Percentiles rank a stretch among this genome's conserved stretches.
These are phyloP conservation scores for Solanum paucissectum DNA, from an alignment of 257 asterid species.

Conservation along the genomic window DNA sequence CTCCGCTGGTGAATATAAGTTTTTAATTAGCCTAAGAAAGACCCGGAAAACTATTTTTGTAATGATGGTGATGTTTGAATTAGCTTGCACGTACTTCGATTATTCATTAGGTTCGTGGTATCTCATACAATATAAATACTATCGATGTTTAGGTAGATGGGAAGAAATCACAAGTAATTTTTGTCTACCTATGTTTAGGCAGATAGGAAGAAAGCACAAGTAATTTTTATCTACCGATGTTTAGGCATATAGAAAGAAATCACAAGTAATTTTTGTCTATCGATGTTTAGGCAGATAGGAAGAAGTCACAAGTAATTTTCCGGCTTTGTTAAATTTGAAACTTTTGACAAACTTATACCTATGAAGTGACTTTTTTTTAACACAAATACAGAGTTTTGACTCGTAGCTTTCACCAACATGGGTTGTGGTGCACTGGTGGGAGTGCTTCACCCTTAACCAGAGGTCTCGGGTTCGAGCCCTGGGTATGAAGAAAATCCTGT, in stretches of 20 bases:
- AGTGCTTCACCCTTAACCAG: too few relatives aligned
- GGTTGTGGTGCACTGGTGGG: too few relatives aligned
- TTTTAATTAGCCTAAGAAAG: not conserved
- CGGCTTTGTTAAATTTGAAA: not conserved
- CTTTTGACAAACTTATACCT: not conserved
- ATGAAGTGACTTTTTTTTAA: not conserved
- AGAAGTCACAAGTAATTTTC: not conserved
- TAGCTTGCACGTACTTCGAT: not conserved
- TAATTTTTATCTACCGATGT: not conserved
- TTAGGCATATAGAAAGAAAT: too few relatives aligned
- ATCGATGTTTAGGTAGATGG: not conserved
- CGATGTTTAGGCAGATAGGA: not conserved
- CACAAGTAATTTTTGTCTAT: not conserved
- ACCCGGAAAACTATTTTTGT: not conserved
- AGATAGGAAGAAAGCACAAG: not conserved
- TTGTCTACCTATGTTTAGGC: too few relatives aligned
- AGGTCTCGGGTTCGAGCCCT: too few relatives aligned
- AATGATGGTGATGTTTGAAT: not conserved
- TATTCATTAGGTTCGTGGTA: too few relatives aligned
- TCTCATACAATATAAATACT: too few relatives aligned
- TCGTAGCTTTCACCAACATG: not conserved
- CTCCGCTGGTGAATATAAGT: not conserved
- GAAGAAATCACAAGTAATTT: not conserved
- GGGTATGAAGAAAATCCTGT: too few relatives aligned
- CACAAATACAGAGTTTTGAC: not conserved